Conservation (phyloP, 768 basidiomycete species). For the Butyriboletus loyo region DNA sequence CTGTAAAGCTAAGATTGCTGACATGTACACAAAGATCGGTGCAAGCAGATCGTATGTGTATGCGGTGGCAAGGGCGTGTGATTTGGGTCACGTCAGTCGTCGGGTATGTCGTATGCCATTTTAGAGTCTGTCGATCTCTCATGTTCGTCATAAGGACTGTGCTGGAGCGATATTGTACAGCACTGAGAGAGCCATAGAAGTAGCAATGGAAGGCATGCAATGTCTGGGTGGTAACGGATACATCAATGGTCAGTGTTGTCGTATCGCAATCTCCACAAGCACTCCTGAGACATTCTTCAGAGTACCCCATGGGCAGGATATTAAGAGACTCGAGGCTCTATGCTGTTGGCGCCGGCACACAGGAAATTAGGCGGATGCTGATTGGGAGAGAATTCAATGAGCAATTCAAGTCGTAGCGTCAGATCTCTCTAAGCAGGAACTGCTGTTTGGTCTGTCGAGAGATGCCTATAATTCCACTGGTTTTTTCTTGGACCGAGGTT, state of each 20-base stretch:
- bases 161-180: constrained; percentile 93
- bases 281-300: constrained; percentile 37
- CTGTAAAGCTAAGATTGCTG: constrained; percentile 70
- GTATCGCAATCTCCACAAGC: background rate
- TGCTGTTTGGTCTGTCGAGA: background rate
- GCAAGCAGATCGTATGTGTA: constrained; percentile 91
- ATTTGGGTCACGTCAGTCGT: constrained; percentile 72
- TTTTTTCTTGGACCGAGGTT: background rate
- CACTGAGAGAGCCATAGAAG: constrained; percentile 88
- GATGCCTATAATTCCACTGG: background rate
- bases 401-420: constrained; percentile 40
- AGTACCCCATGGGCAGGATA: constrained; percentile 87
- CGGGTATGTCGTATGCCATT: constrained; percentile 46
- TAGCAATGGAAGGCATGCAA: constrained; percentile 89
- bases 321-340: constrained; percentile 86
- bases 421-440: background rate
- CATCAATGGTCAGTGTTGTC: constrained; percentile 67
- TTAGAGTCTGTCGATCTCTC: background rate
- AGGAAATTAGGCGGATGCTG: constrained; percentile 91
- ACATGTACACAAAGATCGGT: constrained; percentile 93
- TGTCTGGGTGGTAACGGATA: constrained; percentile 95
- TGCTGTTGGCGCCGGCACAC: constrained; percentile 94
- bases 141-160: constrained; percentile 65
- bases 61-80: constrained; percentile 87
- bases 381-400: constrained; percentile 93